Percentiles rank a stretch among this genome's conserved stretches.
Evolutionary conservation across 202 grass and related monocot genomes (phyloP).

Genomic region (Elaeis oleifera): DNA sequence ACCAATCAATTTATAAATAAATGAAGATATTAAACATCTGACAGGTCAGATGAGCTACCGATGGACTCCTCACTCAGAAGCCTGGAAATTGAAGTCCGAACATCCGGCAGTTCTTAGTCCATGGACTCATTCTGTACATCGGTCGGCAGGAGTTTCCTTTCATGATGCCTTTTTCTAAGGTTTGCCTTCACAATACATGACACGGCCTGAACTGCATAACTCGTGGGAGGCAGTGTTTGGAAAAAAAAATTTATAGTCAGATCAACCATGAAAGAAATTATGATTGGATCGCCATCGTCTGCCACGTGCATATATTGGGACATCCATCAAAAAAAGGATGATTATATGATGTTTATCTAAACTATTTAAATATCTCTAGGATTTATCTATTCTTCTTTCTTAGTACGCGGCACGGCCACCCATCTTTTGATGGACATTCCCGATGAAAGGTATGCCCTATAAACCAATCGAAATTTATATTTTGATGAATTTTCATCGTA

Average conservation of each 20-base stretch:
- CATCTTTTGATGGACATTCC: too few relatives aligned
- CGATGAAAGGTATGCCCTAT: too few relatives aligned
- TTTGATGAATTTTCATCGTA: too few relatives aligned
- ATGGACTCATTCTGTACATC: constrained; percentile 37
- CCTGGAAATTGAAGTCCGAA: constrained; percentile 40
- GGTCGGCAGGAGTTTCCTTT: constrained; percentile 13
- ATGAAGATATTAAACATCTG: constrained; percentile 46
- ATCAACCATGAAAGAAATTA: too few relatives aligned
- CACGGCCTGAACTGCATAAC: constrained; percentile 59
- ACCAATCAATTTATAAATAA: not conserved
- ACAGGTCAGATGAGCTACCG: constrained; percentile 47
- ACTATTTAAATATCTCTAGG: too few relatives aligned
- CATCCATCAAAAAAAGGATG: too few relatives aligned
- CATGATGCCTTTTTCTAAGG: constrained; percentile 46
- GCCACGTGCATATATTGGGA: too few relatives aligned
- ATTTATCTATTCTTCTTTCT: too few relatives aligned
- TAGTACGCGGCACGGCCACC: too few relatives aligned
- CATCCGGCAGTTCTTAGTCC: constrained; percentile 43
- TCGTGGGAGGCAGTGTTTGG: constrained; percentile 61
- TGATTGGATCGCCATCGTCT: too few relatives aligned
- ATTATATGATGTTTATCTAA: too few relatives aligned
- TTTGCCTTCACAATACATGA: constrained; percentile 42
- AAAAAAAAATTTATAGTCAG: constrained; percentile 6
- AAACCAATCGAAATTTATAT: too few relatives aligned
- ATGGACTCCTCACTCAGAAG: constrained; percentile 61